phyloP scores from a whole-genome alignment of 257 asterid genomes.

The Ligustrum vulgare region DNA sequence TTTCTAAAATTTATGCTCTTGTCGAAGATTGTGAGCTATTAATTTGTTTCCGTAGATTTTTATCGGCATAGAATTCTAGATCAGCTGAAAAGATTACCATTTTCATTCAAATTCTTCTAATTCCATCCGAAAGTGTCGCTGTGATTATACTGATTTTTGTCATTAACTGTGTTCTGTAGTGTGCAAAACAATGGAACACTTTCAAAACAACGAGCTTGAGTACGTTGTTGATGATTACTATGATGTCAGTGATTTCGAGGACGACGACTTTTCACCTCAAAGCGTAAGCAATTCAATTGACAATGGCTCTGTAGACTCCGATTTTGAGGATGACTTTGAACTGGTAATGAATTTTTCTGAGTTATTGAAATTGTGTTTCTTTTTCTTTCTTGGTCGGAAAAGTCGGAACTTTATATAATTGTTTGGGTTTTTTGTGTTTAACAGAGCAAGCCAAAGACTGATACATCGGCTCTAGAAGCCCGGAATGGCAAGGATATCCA shows the following conservation, averaged over 20 bases:
- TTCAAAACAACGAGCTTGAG: conserved; percentile 57
- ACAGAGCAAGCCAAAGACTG: conserved; percentile 54
- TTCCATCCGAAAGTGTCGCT: not conserved
- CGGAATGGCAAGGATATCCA: conserved; percentile 92
- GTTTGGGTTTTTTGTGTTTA: not conserved
- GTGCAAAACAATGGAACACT: conserved; percentile 49
- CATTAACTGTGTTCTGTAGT: conserved; percentile 12
- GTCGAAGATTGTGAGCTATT: not conserved
- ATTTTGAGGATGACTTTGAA: conserved; percentile 69
- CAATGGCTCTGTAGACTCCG: conserved; percentile 55
- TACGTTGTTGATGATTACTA: conserved; percentile 51
- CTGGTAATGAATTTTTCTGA: conserved; percentile 34
- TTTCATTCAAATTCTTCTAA: not conserved
- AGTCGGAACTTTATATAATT: not conserved
- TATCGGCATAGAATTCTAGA: conserved; percentile 7
- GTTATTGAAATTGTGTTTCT: not conserved
- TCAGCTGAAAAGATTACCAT: not conserved
- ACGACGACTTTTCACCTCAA: conserved; percentile 31
- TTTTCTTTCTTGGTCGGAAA: not conserved
- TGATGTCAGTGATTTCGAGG: conserved; percentile 41
- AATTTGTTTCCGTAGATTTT: not conserved
- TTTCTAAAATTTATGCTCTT: not conserved
- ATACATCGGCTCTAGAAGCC: conserved; percentile 82
- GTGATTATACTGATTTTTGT: not conserved
- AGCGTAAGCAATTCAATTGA: conserved; percentile 28